phyloP scores from a whole-genome alignment of 192 early-diverging fungal species.

The Coemansia sp. region DNA sequence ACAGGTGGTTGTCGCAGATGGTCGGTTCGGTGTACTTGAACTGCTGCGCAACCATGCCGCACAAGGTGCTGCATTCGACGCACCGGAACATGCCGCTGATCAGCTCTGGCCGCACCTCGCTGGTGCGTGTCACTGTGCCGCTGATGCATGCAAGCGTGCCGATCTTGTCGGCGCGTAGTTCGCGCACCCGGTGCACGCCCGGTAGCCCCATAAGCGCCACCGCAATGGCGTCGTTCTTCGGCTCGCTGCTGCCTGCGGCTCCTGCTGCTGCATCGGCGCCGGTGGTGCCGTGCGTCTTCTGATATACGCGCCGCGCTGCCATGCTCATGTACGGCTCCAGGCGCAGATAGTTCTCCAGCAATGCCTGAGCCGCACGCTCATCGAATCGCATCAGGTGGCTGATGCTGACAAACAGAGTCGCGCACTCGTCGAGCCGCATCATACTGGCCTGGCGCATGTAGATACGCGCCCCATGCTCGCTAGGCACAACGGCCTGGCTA shows the following conservation, averaged over 20 bases:
- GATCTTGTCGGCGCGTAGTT: conserved; percentile 78
- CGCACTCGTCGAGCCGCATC: conserved; percentile 58
- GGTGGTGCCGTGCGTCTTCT: conserved; percentile 32
- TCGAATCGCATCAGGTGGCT: conserved; percentile 59
- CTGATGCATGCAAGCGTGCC: conserved; percentile 79
- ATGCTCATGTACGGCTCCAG: conserved; percentile 84
- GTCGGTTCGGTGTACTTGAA: conserved; percentile 96
- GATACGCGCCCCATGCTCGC: conserved; percentile 29
- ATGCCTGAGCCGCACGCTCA: conserved; percentile 62
- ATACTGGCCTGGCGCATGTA: conserved; percentile 71
- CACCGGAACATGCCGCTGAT: conserved; percentile 89
- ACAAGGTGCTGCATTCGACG: conserved; percentile 73
- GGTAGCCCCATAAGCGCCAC: conserved; percentile 71
- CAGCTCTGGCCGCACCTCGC: conserved; percentile 95
- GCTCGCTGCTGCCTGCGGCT: not conserved
- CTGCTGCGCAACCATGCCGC: conserved; percentile 90
- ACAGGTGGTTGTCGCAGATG: conserved; percentile 78
- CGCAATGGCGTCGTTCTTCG: conserved; percentile 19
- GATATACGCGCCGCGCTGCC: conserved; percentile 80
- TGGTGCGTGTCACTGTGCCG: conserved; percentile 96
- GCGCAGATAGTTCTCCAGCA: conserved; percentile 73
- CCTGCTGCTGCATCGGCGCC: not conserved
- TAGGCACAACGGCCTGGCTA: not conserved
- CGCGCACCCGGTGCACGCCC: conserved; percentile 67
- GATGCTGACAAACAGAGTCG: conserved; percentile 78